Evolutionary conservation across 2,329 filamentous ascomycete species (phyloP).

Genomic region (Hymenoscyphus albidus): DNA sequence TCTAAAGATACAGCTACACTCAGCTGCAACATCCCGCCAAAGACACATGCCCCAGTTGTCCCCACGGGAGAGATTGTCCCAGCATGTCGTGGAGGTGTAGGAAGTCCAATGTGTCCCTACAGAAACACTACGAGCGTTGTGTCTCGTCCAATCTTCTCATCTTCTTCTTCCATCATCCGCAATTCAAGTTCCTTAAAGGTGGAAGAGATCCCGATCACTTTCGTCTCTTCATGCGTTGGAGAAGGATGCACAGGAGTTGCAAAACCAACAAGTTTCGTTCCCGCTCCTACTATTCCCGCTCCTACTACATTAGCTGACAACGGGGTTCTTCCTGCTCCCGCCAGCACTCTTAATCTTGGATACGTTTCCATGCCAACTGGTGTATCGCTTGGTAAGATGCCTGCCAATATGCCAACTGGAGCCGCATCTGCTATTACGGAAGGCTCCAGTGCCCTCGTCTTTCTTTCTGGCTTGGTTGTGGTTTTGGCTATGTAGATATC

Average conservation of each 20-base stretch:
- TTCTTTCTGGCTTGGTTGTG: not conserved
- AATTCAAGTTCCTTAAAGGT: not conserved
- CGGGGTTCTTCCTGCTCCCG: not conserved
- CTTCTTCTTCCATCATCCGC: not conserved
- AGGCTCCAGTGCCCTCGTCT: not conserved
- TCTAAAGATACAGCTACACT: not conserved
- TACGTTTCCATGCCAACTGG: not conserved
- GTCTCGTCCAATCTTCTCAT: not conserved
- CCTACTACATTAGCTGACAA: not conserved
- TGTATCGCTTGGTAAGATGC: no score
- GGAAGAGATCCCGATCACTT: not conserved
- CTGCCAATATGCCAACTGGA: not conserved
- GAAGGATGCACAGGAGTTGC: not conserved
- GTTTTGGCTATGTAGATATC: not conserved
- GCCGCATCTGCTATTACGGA: not conserved
- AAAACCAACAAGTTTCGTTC: not conserved
- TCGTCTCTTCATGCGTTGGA: not conserved
- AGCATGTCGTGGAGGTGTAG: not conserved
- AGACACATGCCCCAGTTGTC: no score
- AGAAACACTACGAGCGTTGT: not conserved
- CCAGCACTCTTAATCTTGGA: not conserved
- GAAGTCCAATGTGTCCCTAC: not conserved
- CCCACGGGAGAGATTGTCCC: not conserved
- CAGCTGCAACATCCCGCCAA: no score
- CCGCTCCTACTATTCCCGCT: not conserved